A percentile compares a stretch with the other conserved stretches of the same genome.
phyloP scores from a whole-genome alignment of 225 moss, liverwort and hornwort genomes.

The Anthoceros angustus region DNA sequence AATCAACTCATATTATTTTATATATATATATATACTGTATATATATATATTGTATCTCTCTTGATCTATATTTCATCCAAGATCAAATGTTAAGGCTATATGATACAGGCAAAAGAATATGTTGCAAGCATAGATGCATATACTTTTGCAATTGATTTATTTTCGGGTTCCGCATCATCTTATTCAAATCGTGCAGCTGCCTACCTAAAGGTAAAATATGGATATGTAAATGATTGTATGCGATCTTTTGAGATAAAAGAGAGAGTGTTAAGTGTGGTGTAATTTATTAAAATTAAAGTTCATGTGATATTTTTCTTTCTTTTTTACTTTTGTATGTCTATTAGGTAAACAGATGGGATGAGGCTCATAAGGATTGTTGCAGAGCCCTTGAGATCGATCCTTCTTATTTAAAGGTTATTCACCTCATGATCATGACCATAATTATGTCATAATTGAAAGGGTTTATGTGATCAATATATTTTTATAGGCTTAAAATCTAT shows the following conservation, averaged over 20 bases:
- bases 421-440: neutral
- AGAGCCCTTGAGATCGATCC: slow-evolving; percentile 23
- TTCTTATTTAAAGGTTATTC: slow-evolving; percentile 27
- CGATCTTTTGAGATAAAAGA: neutral
- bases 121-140: slow-evolving; percentile 37
- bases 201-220: slow-evolving; percentile 21
- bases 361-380: slow-evolving; percentile 25
- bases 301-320: neutral
- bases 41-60: too few species aligned
- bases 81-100: too few species aligned
- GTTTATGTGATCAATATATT: neutral
- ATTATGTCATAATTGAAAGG: neutral
- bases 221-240: too few species aligned
- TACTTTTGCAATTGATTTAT: slow-evolving; percentile 26
- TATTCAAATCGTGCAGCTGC: slow-evolving; percentile 35
- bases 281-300: neutral
- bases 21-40: too few species aligned
- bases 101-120: slow-evolving; percentile 27
- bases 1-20: too few species aligned
- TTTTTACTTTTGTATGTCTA: neutral
- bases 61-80: too few species aligned
- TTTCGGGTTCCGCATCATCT: slow-evolving; percentile 19
- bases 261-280: neutral
- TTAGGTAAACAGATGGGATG: slow-evolving; percentile 32
- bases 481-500: neutral